A percentile compares a stretch with the other conserved stretches of the same genome.
Evolutionary conservation across 306 rosid genomes (phyloP).

Genomic region (Prunus mongolica): DNA sequence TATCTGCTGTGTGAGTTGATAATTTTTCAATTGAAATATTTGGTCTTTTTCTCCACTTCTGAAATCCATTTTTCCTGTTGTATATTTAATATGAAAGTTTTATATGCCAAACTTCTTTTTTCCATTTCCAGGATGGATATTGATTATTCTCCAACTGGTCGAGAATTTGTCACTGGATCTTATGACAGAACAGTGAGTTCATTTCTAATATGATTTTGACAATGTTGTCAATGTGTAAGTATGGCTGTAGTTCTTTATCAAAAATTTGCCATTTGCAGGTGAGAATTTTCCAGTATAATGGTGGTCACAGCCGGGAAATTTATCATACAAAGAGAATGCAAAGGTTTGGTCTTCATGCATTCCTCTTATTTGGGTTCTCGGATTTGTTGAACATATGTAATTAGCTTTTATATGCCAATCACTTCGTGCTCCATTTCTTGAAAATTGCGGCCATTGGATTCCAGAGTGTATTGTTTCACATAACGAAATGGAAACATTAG

Average conservation of each 20-base stretch:
- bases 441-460: background rate
- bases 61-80: background rate
- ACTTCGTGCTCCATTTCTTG: background rate
- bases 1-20: constrained; percentile 80
- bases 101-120: background rate
- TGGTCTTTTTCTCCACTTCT: background rate
- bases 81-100: background rate
- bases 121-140: constrained; percentile 72
- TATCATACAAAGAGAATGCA: constrained; percentile 97
- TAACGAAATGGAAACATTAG: background rate
- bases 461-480: background rate
- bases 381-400: background rate
- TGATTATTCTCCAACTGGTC: constrained; percentile 94
- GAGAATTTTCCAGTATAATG: constrained; percentile 76
- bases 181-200: constrained; percentile 92
- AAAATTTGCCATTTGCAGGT: constrained; percentile 42
- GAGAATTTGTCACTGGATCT: constrained; percentile 97
- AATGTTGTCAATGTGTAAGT: background rate
- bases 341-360: constrained; percentile 43
- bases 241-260: background rate
- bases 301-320: constrained; percentile 92
- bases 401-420: background rate
- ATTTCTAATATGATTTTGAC: constrained; percentile 10
- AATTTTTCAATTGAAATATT: constrained; percentile 1
- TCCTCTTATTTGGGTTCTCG: background rate